Evolutionary conservation across 2,329 filamentous ascomycete genomes (phyloP), one percentile per base, ranked within the genome.

Genomic region (Calonectria crousiana): DNA sequence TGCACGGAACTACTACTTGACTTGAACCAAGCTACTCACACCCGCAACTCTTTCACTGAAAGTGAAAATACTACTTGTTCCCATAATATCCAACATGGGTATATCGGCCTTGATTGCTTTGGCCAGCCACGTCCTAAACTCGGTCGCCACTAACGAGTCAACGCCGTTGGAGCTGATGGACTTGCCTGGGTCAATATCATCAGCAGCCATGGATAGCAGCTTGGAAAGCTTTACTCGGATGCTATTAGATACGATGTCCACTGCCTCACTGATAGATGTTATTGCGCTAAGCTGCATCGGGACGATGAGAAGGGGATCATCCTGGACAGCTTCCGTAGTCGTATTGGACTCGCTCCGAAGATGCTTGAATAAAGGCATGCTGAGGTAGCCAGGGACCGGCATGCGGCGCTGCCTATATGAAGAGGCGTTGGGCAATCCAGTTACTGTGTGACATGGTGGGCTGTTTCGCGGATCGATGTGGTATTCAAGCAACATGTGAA

Each of bases 351-450:
- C 56, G 14, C 56, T 60, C 2, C 56, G 70, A 38, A 72, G 30
- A 32, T 75, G 66, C 11, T 68, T 68, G 49, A 68, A 68, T 6
- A 68, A 23, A 4, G 66, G 66, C 66, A 68, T 56, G 36, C 36
- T 68, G 49, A 68, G 66, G 30, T 53, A 68, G 34, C 66, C 66
- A 10, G 66, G 66, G 32, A 56, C 32, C n/a, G 66, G 66, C 66
- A 68, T 56, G 49, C 66, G 66, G 13, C 66, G 66, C 66, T 68
- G 66, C 23, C 26, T 68, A 13, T 68, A 68, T 18, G 34, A 14
- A 56, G 49, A 32, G 16, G 66, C 51, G 14, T 36, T 68, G 20
- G 66, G 66, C 34, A 68, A 68, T 56, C 66, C 66, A 23, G 66
- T 68, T 16, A 68, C 66, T 1, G 66, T 68, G 16, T 68, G 66